phyloP scores from a whole-genome alignment of 192 early-diverging fungal species.

The Diversispora eburnea region DNA sequence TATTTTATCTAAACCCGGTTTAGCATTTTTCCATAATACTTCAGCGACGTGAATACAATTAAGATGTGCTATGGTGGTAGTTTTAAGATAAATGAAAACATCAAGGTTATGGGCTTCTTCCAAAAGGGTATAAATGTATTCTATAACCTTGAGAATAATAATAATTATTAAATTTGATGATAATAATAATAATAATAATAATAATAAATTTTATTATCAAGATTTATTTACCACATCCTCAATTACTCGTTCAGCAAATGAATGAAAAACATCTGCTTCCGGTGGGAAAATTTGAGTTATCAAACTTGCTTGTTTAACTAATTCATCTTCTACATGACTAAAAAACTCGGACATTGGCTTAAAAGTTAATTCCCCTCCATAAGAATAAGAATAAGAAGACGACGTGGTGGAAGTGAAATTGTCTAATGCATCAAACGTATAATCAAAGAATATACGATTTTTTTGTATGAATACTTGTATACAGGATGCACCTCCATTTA shows the following conservation, averaged over 20 bases:
- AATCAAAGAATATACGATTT: slow-evolving; percentile 82
- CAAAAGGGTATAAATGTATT: slow-evolving; percentile 66
- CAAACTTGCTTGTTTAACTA: slow-evolving; percentile 61
- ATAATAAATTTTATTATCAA: not conserved
- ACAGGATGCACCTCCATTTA: slow-evolving; percentile 70
- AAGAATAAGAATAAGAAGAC: too few species aligned
- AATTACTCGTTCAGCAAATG: slow-evolving; percentile 73
- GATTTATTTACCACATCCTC: slow-evolving; percentile 60
- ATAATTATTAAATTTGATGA: not conserved
- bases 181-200: not conserved
- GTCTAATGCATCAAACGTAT: slow-evolving; percentile 53
- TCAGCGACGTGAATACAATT: slow-evolving; percentile 59
- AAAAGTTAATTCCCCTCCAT: slow-evolving; percentile 15
- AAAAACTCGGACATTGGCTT: slow-evolving; percentile 58
- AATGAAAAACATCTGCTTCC: slow-evolving; percentile 65
- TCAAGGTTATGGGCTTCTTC: slow-evolving; percentile 58
- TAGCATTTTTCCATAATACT: slow-evolving; percentile 39
- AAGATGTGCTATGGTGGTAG: slow-evolving; percentile 57
- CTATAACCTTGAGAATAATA: slow-evolving; percentile 50
- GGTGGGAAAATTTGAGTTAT: slow-evolving; percentile 67
- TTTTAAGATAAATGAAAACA: slow-evolving; percentile 63
- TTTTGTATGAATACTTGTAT: slow-evolving; percentile 81
- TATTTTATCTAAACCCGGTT: slow-evolving; percentile 47
- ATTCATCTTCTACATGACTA: slow-evolving; percentile 59
- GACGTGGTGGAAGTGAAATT: slow-evolving; percentile 46